A percentile compares a stretch with the other conserved stretches of the same genome.
phyloP scores from a whole-genome alignment of 305 asterid genomes.

The Fraxinus latifolia region DNA sequence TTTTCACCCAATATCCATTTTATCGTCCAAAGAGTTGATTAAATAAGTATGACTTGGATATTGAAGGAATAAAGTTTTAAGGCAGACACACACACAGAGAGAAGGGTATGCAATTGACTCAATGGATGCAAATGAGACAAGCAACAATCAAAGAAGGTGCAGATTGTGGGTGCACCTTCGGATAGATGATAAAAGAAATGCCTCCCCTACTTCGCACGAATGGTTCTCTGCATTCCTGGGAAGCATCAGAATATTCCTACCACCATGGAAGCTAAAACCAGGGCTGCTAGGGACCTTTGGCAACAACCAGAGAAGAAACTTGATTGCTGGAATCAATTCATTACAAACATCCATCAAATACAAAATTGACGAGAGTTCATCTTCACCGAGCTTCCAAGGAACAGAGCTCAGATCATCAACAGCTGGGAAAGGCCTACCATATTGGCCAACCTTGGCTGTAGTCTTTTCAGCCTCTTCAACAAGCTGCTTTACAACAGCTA shows the following conservation, averaged over 20 bases:
- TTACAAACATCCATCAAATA: conserved; percentile 81
- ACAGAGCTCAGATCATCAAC: conserved; percentile 59
- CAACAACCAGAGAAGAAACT: conserved; percentile 90
- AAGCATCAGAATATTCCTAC: conserved; percentile 57
- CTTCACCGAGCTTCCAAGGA: conserved; percentile 89
- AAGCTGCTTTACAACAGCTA: conserved; percentile 61
- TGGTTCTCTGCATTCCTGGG: conserved; percentile 62
- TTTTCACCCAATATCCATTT: neutral
- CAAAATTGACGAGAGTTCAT: conserved; percentile 65
- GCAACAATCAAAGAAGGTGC: conserved; percentile 19
- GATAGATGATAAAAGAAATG: conserved; percentile 69
- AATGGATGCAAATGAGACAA: conserved; percentile 8
- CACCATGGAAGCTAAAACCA: conserved; percentile 47
- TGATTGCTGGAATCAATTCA: conserved; percentile 67
- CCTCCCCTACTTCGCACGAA: conserved; percentile 77
- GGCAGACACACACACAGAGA: neutral
- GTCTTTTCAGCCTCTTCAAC: conserved; percentile 76
- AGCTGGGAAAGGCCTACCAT: conserved; percentile 54
- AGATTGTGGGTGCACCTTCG: conserved; percentile 59
- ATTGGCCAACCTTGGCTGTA: conserved; percentile 57
- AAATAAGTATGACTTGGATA: neutral
- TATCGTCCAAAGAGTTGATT: neutral
- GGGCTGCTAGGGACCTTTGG: conserved; percentile 70
- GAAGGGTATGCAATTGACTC: neutral
- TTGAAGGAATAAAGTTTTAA: neutral